Evolutionary conservation across 116 monocot genomes (phyloP).

Genomic region (Phalaenopsis hybrid): DNA sequence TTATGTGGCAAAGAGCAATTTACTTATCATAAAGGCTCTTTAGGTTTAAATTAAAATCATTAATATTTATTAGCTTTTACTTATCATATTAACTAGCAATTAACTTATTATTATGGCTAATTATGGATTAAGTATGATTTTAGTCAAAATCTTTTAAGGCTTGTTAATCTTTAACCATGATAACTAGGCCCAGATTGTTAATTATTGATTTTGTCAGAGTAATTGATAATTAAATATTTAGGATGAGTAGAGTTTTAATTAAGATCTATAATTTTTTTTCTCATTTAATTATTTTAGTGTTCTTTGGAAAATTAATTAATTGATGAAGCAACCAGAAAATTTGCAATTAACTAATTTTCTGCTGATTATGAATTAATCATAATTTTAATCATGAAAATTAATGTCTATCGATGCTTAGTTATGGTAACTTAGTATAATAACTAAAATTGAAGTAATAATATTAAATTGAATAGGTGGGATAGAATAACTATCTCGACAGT

Average conservation of each 20-base stretch:
- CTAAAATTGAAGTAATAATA: too few relatives aligned
- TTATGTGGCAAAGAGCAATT: not conserved
- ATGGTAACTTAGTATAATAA: not conserved
- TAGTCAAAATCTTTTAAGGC: not conserved
- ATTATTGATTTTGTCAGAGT: not conserved
- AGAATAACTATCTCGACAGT: too few relatives aligned
- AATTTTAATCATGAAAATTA: not conserved
- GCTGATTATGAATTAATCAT: not conserved
- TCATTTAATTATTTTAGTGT: not conserved
- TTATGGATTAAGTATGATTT: not conserved
- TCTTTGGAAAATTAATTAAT: not conserved
- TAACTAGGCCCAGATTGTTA: not conserved
- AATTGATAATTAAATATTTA: not conserved
- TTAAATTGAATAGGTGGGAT: too few relatives aligned
- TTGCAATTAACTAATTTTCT: not conserved
- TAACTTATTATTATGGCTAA: not conserved
- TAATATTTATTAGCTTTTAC: not conserved
- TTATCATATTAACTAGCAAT: not conserved
- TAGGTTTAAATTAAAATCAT: not conserved
- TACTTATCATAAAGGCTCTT: not conserved
- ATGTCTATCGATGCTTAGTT: not conserved
- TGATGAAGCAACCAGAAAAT: not conserved
- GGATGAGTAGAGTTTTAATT: not conserved
- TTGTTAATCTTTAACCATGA: not conserved
- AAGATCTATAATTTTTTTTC: not conserved